phyloP scores from a whole-genome alignment of 176 grass and related monocot genomes.

The Phoenix roebelenii region DNA sequence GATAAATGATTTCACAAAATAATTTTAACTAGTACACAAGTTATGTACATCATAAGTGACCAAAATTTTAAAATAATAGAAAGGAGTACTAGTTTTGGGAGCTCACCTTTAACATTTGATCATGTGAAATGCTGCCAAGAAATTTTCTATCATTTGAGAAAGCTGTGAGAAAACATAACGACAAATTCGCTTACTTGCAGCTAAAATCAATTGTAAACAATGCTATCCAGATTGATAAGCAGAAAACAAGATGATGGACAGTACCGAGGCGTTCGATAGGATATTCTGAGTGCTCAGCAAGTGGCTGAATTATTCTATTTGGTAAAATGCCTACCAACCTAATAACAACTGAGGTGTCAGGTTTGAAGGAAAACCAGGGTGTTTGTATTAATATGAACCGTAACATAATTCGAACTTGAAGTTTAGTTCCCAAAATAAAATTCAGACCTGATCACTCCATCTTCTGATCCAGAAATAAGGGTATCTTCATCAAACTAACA shows the following conservation, averaged over 20 bases:
- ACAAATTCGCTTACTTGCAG: not conserved
- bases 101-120: slow-evolving; percentile 79
- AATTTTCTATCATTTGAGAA: slow-evolving; percentile 72
- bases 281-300: slow-evolving; percentile 91
- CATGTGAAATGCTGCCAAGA: slow-evolving; percentile 86
- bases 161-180: slow-evolving; percentile 23
- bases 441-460: slow-evolving; percentile 82
- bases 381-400: no score
- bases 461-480: slow-evolving; percentile 69
- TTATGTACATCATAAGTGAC: no score
- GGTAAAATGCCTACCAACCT: slow-evolving; percentile 88
- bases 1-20: no score
- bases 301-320: slow-evolving; percentile 81
- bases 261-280: slow-evolving; percentile 74
- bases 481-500: slow-evolving; percentile 90
- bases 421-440: not conserved
- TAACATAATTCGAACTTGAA: no score
- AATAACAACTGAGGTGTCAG: slow-evolving; percentile 5
- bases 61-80: no score
- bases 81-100: no score
- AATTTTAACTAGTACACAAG: no score
- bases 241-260: not conserved
- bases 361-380: not conserved
- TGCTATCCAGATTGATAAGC: slow-evolving; percentile 8
- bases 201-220: not conserved